Evolutionary conservation across 169 alveolate genomes (phyloP).

Genomic region (Prorocentrum cordatum): DNA sequence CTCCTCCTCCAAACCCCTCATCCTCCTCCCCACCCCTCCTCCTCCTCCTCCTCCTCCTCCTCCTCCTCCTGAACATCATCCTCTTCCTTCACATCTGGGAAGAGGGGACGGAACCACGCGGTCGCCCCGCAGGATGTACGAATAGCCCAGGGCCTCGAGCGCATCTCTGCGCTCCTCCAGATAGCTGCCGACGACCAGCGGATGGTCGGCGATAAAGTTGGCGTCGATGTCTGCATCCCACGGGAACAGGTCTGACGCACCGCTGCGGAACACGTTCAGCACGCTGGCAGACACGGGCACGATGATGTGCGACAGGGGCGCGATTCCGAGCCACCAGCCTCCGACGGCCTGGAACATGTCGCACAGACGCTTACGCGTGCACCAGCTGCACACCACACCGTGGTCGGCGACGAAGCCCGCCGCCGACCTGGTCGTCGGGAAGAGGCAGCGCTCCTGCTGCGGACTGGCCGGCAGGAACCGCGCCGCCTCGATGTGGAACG

Average conservation of each 20-base stretch:
- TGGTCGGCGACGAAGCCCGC: constrained; percentile 7
- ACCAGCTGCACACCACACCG: constrained; percentile 46
- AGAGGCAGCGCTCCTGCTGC: constrained; percentile 10
- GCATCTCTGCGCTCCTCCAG: neutral
- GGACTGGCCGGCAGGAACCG: constrained; percentile 18
- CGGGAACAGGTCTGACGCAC: constrained; percentile 16
- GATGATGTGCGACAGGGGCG: constrained; percentile 31
- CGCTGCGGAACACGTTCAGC: constrained; percentile 43
- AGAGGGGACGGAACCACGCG: too few species aligned
- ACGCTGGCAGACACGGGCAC: constrained; percentile 65
- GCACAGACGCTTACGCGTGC: constrained; percentile 31
- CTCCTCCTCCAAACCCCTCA: too few species aligned
- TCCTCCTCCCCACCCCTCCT: too few species aligned
- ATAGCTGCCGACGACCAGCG: neutral
- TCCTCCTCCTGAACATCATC: too few species aligned
- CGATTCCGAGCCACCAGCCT: constrained; percentile 45
- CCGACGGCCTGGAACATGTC: constrained; percentile 14
- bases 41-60: too few species aligned
- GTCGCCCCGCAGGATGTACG: constrained; percentile 41
- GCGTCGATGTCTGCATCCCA: neutral
- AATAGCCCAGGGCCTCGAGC: neutral
- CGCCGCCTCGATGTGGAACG: constrained; percentile 48
- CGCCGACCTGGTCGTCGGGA: neutral
- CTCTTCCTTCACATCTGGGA: too few species aligned
- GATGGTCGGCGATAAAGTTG: neutral